phyloP scores from a whole-genome alignment of 495 filamentous ascomycete species.

The Aspergillus bridgeri region DNA sequence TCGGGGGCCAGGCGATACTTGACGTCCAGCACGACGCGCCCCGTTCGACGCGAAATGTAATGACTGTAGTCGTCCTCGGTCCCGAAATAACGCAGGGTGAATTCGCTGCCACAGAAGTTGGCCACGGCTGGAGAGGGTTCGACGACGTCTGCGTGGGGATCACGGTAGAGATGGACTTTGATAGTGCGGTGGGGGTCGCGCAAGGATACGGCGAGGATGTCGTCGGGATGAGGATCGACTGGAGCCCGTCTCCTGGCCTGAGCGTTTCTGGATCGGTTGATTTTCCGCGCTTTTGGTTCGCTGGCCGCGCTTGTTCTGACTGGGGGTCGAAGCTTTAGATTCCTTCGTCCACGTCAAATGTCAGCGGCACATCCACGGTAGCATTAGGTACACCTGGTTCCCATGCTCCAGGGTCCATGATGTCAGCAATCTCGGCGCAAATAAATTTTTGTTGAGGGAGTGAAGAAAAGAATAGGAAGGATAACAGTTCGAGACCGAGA shows the following conservation, averaged over 20 bases:
- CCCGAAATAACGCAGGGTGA: background rate
- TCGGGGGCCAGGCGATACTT: background rate
- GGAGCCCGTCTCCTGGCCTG: background rate
- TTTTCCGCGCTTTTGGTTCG: background rate
- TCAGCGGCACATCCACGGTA: background rate
- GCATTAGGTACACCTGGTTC: background rate
- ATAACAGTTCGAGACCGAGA: too few relatives aligned
- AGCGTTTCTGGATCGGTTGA: too few relatives aligned
- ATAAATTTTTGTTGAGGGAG: background rate
- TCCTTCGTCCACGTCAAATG: background rate
- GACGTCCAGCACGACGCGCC: background rate
- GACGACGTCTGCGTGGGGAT: background rate
- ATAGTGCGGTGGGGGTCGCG: background rate
- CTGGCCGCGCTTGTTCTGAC: background rate
- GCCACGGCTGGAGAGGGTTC: background rate
- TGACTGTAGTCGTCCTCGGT: background rate
- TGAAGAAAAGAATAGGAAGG: background rate
- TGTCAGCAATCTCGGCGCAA: background rate
- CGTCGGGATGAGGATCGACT: background rate
- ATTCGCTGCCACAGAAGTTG: background rate
- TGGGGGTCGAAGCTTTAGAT: background rate
- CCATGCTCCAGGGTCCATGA: background rate
- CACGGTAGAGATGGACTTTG: background rate
- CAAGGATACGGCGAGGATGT: background rate
- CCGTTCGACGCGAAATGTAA: background rate